Percentiles rank a stretch among this genome's conserved stretches.
Evolutionary conservation across 2,329 filamentous ascomycete species (phyloP).

Genomic region (Trichoderma endophyticum): DNA sequence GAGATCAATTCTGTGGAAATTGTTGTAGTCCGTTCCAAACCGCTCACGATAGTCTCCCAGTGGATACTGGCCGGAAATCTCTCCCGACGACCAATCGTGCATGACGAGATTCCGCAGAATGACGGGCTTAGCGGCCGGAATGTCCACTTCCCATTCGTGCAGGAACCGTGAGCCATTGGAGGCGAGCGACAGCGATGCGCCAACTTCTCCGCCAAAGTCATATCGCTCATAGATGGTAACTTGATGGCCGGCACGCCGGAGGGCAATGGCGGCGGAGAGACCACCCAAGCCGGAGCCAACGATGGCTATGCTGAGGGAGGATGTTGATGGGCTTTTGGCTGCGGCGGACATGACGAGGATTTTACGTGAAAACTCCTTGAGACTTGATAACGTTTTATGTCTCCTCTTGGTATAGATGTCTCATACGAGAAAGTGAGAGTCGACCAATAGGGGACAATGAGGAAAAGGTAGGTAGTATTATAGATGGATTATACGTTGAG

Average conservation of each 20-base stretch:
- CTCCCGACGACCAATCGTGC: slow-evolving; percentile 61
- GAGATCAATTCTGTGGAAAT: slow-evolving; percentile 64
- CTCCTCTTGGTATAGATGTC: not conserved
- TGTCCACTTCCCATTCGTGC: slow-evolving; percentile 59
- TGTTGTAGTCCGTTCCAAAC: slow-evolving; percentile 61
- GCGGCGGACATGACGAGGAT: not conserved
- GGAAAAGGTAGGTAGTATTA: not conserved
- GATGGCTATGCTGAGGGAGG: slow-evolving; percentile 34
- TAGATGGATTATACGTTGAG: not conserved
- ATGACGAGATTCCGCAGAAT: slow-evolving; percentile 59
- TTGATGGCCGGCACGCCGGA: slow-evolving; percentile 39
- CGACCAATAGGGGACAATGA: not conserved
- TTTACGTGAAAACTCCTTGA: not conserved
- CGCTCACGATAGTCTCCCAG: slow-evolving; percentile 58
- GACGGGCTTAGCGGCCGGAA: slow-evolving; percentile 57
- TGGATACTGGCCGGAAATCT: slow-evolving; percentile 56
- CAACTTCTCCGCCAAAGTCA: slow-evolving; percentile 63
- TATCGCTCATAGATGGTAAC: slow-evolving; percentile 59
- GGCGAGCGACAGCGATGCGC: slow-evolving; percentile 60
- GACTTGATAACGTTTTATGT: not conserved
- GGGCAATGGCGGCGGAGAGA: slow-evolving; percentile 37
- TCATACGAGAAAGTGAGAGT: not conserved
- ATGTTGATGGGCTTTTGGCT: not conserved
- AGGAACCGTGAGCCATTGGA: slow-evolving; percentile 64
- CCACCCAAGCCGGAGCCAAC: slow-evolving; percentile 42